A percentile compares a stretch with the other conserved stretches of the same genome.
phyloP scores from a whole-genome alignment of 164 flowering plant species.

The Vitis riparia region DNA sequence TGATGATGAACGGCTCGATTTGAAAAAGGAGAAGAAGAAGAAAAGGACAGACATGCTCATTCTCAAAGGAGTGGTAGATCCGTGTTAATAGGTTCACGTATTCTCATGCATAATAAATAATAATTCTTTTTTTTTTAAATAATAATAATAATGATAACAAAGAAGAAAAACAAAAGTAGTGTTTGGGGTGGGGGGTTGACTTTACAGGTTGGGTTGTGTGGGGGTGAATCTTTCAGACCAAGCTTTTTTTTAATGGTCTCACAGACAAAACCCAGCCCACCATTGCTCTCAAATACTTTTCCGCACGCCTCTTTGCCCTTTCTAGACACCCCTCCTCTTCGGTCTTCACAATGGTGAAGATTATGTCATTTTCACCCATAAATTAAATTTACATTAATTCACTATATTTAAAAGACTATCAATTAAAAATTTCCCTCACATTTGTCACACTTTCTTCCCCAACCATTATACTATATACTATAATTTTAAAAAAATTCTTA shows the following conservation, averaged over 20 bases:
- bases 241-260: constrained; percentile 18
- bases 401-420: no score
- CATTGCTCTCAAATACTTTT: neutral
- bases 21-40: neutral
- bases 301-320: no score
- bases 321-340: no score
- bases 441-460: no score
- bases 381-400: no score
- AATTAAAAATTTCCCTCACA: no score
- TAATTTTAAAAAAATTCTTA: no score
- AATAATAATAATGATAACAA: neutral
- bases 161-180: constrained; percentile 15
- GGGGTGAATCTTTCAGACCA: constrained; percentile 23
- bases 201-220: constrained; percentile 25
- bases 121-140: neutral
- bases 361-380: no score
- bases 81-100: constrained; percentile 39
- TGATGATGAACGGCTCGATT: neutral
- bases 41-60: constrained; percentile 30
- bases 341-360: no score
- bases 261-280: constrained; percentile 6
- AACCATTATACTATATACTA: no score
- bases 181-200: constrained; percentile 38
- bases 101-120: constrained; percentile 15
- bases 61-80: constrained; percentile 23